Conservation (phyloP, 306 rosid genomes). For the Luffa acutangula region DNA sequence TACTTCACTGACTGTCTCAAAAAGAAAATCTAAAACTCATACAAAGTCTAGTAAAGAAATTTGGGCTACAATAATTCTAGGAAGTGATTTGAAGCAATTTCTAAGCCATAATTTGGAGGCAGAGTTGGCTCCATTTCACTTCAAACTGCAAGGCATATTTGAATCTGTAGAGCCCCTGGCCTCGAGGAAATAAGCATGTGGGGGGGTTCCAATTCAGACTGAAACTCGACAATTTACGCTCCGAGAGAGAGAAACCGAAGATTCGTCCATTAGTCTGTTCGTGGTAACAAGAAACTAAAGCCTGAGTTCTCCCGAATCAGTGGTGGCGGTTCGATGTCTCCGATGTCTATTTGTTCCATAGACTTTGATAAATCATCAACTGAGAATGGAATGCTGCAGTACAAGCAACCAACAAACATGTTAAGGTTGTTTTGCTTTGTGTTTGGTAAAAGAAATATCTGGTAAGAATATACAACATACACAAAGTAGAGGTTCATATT, state of each 20-base stretch:
- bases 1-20: slow-evolving; percentile 7
- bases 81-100: slow-evolving; percentile 2
- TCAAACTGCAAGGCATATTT: slow-evolving; percentile 3
- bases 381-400: slow-evolving; percentile 91
- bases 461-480: neutral
- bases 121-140: neutral
- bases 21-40: neutral
- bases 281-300: slow-evolving; percentile 80
- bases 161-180: neutral
- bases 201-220: neutral
- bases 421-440: neutral
- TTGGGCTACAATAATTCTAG: slow-evolving; percentile 6
- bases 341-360: slow-evolving; percentile 77
- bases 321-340: slow-evolving; percentile 92
- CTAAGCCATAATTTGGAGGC: neutral
- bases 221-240: neutral
- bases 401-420: slow-evolving; percentile 6
- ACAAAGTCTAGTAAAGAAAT: neutral
- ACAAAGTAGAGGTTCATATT: neutral
- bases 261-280: slow-evolving; percentile 45
- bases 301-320: slow-evolving; percentile 95
- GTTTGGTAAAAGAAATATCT: neutral
- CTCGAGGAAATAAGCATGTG: neutral
- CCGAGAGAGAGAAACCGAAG: neutral
- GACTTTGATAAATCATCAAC: slow-evolving; percentile 98